phyloP scores from a whole-genome alignment of 805 yeast species.

The Wickerhamiella brachini region DNA sequence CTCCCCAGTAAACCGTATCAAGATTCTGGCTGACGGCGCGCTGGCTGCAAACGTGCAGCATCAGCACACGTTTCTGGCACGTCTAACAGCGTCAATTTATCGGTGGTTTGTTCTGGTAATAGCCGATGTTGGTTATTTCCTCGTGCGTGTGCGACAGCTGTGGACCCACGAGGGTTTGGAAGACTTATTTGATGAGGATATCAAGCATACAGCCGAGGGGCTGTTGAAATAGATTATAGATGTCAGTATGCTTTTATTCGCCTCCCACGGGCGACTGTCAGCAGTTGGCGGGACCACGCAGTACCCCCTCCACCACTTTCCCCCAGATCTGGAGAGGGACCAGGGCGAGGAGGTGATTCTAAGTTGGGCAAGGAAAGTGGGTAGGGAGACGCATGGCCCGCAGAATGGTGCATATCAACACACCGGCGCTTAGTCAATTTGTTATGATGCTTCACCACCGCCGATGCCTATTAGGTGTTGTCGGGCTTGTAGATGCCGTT shows the following conservation, averaged over 20 bases:
- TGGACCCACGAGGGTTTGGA: slow-evolving; percentile 13
- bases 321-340: not conserved
- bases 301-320: too few relatives aligned
- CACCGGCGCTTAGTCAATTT: not conserved
- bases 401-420: not conserved
- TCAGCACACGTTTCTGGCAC: slow-evolving; percentile 2
- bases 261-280: too few relatives aligned
- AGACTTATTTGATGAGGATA: slow-evolving; percentile 8
- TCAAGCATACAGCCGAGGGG: slow-evolving; percentile 7
- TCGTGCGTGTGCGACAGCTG: slow-evolving; percentile 9
- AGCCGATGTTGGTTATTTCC: slow-evolving; percentile 6
- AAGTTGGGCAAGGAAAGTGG: not conserved
- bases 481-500: not conserved
- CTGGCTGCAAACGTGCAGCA: slow-evolving; percentile 6
- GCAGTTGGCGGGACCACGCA: too few relatives aligned
- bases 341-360: too few relatives aligned
- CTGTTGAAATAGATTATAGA: slow-evolving; percentile 5
- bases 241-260: too few relatives aligned
- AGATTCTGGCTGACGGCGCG: slow-evolving; percentile 47
- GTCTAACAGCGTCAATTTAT: slow-evolving; percentile 7
- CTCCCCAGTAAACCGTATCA: slow-evolving; percentile 62
- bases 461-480: not conserved
- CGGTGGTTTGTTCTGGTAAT: slow-evolving; percentile 8
- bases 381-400: not conserved
- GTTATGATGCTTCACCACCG: not conserved